Base-by-base conservation (phyloP, 495 filamentous ascomycete genomes). In the Acidiella bohemica region DNA sequence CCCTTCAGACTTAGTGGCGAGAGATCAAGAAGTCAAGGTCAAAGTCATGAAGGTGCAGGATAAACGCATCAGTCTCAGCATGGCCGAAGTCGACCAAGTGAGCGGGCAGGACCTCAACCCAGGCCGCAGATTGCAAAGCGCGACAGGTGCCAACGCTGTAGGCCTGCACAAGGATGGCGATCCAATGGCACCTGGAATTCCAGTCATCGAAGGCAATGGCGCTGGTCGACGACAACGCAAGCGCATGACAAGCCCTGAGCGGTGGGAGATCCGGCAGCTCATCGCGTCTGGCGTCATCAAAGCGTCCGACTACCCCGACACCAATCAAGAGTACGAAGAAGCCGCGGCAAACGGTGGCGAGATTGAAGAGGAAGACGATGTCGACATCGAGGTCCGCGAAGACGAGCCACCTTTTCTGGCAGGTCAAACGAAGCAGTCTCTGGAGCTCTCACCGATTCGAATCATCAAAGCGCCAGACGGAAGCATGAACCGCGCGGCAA, bases 381-480 rank as follows among this genome's bases (percentile, higher is more conserved):
- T 96, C 7, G 90, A 97, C 59, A 97, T 97, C 47, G 90, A 97
- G 59, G 81, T 97, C 32, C 71, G 76, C 53, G 92, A 95, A 45
- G 92, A 96, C 52, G 90, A 97, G 51, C 90, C 90, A 11, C 92
- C 92, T 0, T 97, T 97, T 68, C 60, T 97, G 30, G 83, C 84
- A 7, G 90, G 90, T 1, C 92, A 96, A 61, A 97, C 90, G 2
- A 93, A 93, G 53, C 87, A 93, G 58, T 88, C 82, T 14, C 68
- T 96, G 8, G 92, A 96, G 54, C 61, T 97, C 8, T 94, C 86
- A 5, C 90, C 90, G 2, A 96, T 97, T 45, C 68, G 90, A 53
- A 85, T 97, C 10, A 82, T 97, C 49, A 97, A 97, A 61, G 90
- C 92, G 1, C 90, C 90, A 4, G 90, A 97, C 57, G 90, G 90